A percentile compares a stretch with the other conserved stretches of the same genome.
These are phyloP conservation scores for Colletotrichum somersetense DNA, from an alignment of 2,329 filamentous ascomycete genomes.

Conservation along the genomic window DNA sequence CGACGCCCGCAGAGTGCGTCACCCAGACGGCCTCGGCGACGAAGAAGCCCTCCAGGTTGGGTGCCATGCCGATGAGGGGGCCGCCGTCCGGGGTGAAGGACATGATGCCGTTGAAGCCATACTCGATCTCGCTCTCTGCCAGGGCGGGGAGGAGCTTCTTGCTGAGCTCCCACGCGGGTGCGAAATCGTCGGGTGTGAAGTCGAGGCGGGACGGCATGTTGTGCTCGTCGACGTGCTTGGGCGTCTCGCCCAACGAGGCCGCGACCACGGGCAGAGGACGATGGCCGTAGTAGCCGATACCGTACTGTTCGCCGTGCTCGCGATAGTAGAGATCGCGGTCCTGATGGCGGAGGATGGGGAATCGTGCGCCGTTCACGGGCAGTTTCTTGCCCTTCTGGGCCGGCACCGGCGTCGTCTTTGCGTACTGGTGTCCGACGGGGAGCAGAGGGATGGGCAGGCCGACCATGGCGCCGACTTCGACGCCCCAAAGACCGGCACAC, in stretches of 20 bases:
- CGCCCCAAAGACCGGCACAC: conserved; percentile 76
- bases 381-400: conserved; percentile 52
- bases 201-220: conserved; percentile 73
- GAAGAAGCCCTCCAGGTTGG: conserved; percentile 71
- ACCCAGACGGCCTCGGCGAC: conserved; percentile 77
- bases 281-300: conserved; percentile 75
- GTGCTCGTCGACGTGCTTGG: conserved; percentile 66
- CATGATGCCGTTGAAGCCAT: conserved; percentile 76
- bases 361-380: conserved; percentile 60
- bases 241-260: conserved; percentile 64
- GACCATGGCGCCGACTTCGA: conserved; percentile 73
- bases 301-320: conserved; percentile 72
- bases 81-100: conserved; percentile 76
- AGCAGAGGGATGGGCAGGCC: conserved; percentile 69
- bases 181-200: conserved; percentile 72
- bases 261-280: conserved; percentile 71
- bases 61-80: conserved; percentile 69
- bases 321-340: conserved; percentile 75
- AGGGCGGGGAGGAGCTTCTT: conserved; percentile 67
- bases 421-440: conserved; percentile 74
- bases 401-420: conserved; percentile 68
- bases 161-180: conserved; percentile 69
- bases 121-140: conserved; percentile 62
- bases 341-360: conserved; percentile 73
- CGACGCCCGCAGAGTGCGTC: conserved; percentile 74